Conservation (phyloP, 1,284 basidiomycete genomes). For the Coniophora puteana region DNA sequence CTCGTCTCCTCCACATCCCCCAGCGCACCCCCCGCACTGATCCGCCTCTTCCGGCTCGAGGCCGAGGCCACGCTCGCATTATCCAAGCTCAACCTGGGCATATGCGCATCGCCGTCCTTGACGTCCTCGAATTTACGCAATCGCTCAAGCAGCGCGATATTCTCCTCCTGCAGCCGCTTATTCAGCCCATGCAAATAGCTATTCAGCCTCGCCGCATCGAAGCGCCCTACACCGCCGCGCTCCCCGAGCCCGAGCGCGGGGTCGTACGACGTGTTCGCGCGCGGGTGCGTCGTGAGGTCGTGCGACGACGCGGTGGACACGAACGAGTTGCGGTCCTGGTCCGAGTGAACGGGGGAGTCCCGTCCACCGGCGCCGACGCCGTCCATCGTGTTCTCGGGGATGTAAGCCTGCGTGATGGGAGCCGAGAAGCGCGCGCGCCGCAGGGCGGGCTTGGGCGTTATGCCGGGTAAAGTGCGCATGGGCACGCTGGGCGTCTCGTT, state of each 20-base stretch:
- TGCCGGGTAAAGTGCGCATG: constrained; percentile 54
- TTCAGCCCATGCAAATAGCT: constrained; percentile 80
- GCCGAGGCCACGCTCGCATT: constrained; percentile 17
- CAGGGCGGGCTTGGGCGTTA: constrained; percentile 53
- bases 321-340: constrained; percentile 55
- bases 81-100: constrained; percentile 18
- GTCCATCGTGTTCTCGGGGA: constrained; percentile 12
- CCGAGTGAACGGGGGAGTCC: constrained; percentile 19
- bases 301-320: constrained; percentile 80
- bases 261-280: constrained; percentile 82
- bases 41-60: constrained; percentile 32
- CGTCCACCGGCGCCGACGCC: constrained; percentile 17
- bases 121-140: constrained; percentile 43
- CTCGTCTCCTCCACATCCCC: constrained; percentile 53
- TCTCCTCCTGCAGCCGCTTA: constrained; percentile 76
- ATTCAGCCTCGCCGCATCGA: constrained; percentile 80
- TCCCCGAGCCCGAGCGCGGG: constrained; percentile 68
- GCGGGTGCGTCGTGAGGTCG: constrained; percentile 75
- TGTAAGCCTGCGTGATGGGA: constrained; percentile 48
- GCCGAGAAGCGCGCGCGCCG: constrained; percentile 45
- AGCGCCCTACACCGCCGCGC: constrained; percentile 61
- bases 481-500: constrained; percentile 22
- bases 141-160: constrained; percentile 54
- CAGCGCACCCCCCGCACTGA: constrained; percentile 48
- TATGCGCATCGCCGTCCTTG: constrained; percentile 16